Base-by-base conservation (phyloP, 257 asterid species). In the Misopates orontium region DNA sequence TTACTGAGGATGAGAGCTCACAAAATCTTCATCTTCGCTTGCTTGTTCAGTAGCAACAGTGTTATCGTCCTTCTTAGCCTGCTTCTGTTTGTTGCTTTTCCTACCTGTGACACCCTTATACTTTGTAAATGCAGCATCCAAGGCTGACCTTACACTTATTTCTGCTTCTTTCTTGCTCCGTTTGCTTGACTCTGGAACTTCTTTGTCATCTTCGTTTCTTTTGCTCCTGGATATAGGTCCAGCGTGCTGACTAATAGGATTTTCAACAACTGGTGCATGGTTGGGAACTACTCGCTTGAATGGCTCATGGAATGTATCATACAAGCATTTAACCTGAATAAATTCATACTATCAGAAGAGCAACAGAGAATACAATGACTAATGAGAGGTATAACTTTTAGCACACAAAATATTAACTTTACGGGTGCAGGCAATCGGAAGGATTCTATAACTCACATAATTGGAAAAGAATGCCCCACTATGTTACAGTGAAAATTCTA, bases 221-320 rank as follows among this genome's bases (percentile, higher is more conserved):
- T 74, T 80, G 67, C 68, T 71, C 60, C 65, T 84, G 60, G 87
- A 45, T 14, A 60, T 32, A 61, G 79, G 41, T n/a, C 67, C 89
- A 41, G 67, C 54, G 61, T 57, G 68, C 56, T 64, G 66, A 23
- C 70, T 64, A 23, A 60, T 54, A n/a, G 78, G 78, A 42, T 73
- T 74, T 66, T 82, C 88, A 16, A 75, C 58, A 60, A 67, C 56
- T 1, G 78, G 72, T 28, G 77, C 67, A 19, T 56, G 77, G 77
- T 25, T 77, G 21, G 91, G 80, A 66, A 74, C 82, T 50, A 82
- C 82, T 19, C 96, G 95, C 83, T 86, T 91, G 84, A 94, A 94
- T 42, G 97, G 97, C 83, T 94, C 97, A 14, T 90, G 96, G 77
- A 94, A 94, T 62, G 96, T 73, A 28, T 90, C 97, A 39, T 86